phyloP scores from a whole-genome alignment of 1,284 basidiomycete genomes.

The Sanghuangporus weigelae region DNA sequence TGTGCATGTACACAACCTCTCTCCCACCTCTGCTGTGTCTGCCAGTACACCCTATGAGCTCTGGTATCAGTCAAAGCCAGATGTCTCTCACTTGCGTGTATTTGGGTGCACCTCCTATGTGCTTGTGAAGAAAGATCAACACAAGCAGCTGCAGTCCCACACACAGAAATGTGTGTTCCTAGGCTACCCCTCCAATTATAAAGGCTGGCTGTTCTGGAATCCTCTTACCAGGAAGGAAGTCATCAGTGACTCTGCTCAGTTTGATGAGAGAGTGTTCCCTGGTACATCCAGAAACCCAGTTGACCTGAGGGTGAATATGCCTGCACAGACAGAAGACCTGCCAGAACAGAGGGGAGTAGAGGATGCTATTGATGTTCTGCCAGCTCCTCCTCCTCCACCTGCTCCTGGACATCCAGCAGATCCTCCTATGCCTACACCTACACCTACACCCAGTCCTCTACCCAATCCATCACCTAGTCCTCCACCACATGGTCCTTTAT shows the following conservation, averaged over 20 bases:
- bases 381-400: not conserved
- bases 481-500: not conserved
- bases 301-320: not conserved
- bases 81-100: no score
- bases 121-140: no score
- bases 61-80: no score
- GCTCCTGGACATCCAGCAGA: not conserved
- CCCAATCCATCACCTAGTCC: not conserved
- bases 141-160: no score
- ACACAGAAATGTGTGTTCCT: no score
- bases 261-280: slow-evolving; percentile 25
- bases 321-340: not conserved
- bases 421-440: not conserved
- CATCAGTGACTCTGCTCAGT: slow-evolving; percentile 25
- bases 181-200: no score
- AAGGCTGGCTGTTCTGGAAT: no score
- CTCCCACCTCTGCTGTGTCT: no score
- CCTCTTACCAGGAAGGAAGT: not conserved
- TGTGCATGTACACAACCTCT: no score
- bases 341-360: not conserved
- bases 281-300: not conserved
- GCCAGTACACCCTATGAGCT: no score
- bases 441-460: not conserved
- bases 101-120: no score
- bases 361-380: not conserved